These are phyloP conservation scores for Nepenthes alata DNA, from an alignment of 179 eudicot species.

Conservation along the genomic window DNA sequence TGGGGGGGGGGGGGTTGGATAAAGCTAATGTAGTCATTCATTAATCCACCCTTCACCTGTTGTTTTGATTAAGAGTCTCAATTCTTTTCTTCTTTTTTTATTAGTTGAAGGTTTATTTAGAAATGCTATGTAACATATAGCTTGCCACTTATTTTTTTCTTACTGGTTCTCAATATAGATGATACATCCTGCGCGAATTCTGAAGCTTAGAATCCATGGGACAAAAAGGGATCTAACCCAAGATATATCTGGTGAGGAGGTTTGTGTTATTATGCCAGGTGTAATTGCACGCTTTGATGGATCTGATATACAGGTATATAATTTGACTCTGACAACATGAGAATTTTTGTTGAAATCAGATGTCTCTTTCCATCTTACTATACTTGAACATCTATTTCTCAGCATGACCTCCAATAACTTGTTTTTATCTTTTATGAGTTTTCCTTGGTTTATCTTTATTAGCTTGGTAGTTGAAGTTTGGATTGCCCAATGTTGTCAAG, in stretches of 20 bases:
- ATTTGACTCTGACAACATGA: not conserved
- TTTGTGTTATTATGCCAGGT: slow-evolving; percentile 72
- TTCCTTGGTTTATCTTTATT: too few species aligned
- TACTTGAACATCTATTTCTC: not conserved
- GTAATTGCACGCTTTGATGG: slow-evolving; percentile 89
- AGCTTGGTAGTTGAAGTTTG: not conserved
- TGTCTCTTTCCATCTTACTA: not conserved
- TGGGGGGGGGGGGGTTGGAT: too few species aligned
- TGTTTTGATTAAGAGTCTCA: too few species aligned
- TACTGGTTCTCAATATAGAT: slow-evolving; percentile 25
- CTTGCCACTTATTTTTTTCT: not conserved
- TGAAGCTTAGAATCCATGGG: slow-evolving; percentile 71
- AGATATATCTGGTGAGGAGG: slow-evolving; percentile 75
- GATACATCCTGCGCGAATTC: slow-evolving; percentile 57
- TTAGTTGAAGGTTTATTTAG: not conserved
- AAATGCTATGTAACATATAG: not conserved
- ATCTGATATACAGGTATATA: slow-evolving; percentile 61
- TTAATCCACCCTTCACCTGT: too few species aligned
- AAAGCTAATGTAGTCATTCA: too few species aligned
- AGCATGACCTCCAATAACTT: not conserved
- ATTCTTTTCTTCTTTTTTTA: not conserved
- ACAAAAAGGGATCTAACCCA: slow-evolving; percentile 53
- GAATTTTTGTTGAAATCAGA: not conserved
- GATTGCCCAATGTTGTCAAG: not conserved
- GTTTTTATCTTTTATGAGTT: too few species aligned